These are phyloP conservation scores for Crithidia expoeki DNA, from an alignment of 208 protist species.

Conservation along the genomic window DNA sequence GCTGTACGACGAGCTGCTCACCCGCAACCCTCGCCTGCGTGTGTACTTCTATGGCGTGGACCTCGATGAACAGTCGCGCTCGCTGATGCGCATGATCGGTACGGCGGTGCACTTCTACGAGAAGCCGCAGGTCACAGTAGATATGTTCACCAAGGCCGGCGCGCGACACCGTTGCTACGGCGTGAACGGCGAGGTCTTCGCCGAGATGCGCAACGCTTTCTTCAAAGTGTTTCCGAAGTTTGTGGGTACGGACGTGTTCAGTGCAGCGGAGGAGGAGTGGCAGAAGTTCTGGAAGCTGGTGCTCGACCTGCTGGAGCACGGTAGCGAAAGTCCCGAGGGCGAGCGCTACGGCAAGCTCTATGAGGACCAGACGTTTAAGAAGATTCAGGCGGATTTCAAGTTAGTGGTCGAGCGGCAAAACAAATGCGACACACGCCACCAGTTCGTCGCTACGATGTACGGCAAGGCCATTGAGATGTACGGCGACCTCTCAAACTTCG, in stretches of 20 bases:
- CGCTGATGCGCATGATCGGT: constrained; percentile 64
- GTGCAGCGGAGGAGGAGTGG: constrained; percentile 63
- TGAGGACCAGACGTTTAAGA: constrained; percentile 46
- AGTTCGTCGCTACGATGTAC: constrained; percentile 76
- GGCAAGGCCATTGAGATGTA: constrained; percentile 72
- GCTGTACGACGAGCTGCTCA: constrained; percentile 68
- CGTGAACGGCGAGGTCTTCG: constrained; percentile 52
- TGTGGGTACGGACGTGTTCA: constrained; percentile 64
- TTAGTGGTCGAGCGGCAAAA: constrained; percentile 55
- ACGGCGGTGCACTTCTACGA: constrained; percentile 75
- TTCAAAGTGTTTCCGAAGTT: constrained; percentile 79
- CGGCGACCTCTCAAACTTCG: constrained; percentile 57
- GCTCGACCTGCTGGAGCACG: constrained; percentile 57
- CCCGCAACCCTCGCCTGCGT: constrained; percentile 45
- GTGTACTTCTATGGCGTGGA: constrained; percentile 73
- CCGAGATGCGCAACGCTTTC: constrained; percentile 64
- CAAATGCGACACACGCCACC: constrained; percentile 44
- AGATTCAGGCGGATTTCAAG: constrained; percentile 65
- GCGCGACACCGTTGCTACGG: constrained; percentile 74
- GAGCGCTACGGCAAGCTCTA: constrained; percentile 56
- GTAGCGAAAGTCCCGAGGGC: constrained; percentile 53
- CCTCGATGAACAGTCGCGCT: constrained; percentile 59
- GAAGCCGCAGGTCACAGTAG: constrained; percentile 56
- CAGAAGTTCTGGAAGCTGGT: constrained; percentile 61
- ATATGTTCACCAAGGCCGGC: constrained; percentile 70